Percentiles rank a stretch among this genome's conserved stretches.
Evolutionary conservation across 805 yeast genomes (phyloP).

Genomic region (Metahyphopichia silvanorum): DNA sequence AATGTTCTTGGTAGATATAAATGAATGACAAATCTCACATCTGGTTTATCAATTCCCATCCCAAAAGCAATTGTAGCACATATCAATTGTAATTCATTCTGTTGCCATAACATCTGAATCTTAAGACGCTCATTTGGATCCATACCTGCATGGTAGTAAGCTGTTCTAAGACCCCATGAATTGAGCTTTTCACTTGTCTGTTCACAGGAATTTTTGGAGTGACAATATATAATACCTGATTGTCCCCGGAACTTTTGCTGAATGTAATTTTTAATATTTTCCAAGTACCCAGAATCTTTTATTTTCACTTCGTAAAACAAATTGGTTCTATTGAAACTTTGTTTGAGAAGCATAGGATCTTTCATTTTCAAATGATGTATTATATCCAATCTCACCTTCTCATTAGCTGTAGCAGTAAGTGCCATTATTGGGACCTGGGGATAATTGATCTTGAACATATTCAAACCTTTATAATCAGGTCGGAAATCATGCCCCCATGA

Average conservation of each 20-base stretch:
- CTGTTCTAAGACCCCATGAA: conserved; percentile 60
- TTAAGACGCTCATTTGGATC: conserved; percentile 63
- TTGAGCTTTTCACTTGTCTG: conserved; percentile 62
- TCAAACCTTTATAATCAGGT: conserved; percentile 87
- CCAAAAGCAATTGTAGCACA: conserved; percentile 99
- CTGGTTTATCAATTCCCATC: conserved; percentile 98
- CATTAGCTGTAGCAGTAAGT: conserved; percentile 94
- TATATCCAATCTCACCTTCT: conserved; percentile 83
- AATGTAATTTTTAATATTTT: conserved; percentile 59
- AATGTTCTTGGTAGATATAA: conserved; percentile 82
- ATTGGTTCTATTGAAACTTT: conserved; percentile 89
- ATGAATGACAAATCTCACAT: conserved; percentile 90
- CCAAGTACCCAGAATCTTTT: conserved; percentile 56
- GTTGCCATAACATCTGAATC: conserved; percentile 85
- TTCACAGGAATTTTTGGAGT: conserved; percentile 86
- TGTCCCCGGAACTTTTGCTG: conserved; percentile 46
- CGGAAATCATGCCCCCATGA: conserved; percentile 99
- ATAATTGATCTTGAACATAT: conserved; percentile 65
- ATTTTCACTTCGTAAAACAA: conserved; percentile 72
- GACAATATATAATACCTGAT: conserved; percentile 92
- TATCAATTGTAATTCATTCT: conserved; percentile 64
- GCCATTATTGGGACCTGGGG: conserved; percentile 92
- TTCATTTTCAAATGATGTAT: conserved; percentile 68
- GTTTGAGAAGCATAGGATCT: conserved; percentile 66
- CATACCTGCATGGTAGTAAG: conserved; percentile 96